Percentiles rank a stretch among this genome's conserved stretches.
Conservation (phyloP, 225 moss, liverwort and hornwort species). For the Bryoerythrophyllum caledonicum region DNA sequence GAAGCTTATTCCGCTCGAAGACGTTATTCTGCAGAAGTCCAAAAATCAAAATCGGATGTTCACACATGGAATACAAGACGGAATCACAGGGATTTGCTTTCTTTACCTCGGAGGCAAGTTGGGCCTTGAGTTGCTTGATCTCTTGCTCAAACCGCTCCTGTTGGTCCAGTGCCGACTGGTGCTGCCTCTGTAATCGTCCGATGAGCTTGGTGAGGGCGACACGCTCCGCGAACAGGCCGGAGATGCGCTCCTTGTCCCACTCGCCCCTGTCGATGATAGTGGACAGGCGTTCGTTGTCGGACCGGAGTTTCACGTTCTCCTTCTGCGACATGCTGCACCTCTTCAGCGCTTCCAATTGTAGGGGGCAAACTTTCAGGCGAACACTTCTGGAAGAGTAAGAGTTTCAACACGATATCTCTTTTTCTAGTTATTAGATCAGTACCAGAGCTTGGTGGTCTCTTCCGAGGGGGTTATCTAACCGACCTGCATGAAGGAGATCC, state of each 20-base stretch:
- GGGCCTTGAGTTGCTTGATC: conserved; percentile 65
- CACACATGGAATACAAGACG: background rate
- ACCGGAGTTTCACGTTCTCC: conserved; percentile 66
- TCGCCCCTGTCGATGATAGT: conserved; percentile 78
- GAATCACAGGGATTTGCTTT: too few relatives aligned
- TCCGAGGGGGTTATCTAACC: too few relatives aligned
- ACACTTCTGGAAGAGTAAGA: too few relatives aligned
- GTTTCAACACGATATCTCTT: too few relatives aligned
- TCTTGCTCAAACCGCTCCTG: conserved; percentile 73
- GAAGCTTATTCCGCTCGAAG: conserved; percentile 83
- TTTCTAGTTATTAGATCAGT: too few relatives aligned
- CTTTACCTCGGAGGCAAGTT: conserved; percentile 62
- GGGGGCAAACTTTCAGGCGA: too few relatives aligned
- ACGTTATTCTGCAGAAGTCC: conserved; percentile 36
- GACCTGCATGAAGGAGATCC: conserved; percentile 87
- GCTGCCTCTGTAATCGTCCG: conserved; percentile 52
- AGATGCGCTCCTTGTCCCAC: too few relatives aligned
- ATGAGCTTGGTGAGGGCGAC: conserved; percentile 77
- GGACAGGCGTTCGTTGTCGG: conserved; percentile 73
- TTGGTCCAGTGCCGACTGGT: conserved; percentile 64
- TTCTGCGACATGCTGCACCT: conserved; percentile 68
- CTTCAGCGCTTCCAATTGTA: conserved; percentile 63
- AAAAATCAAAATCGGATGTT: too few relatives aligned
- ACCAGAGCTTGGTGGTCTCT: too few relatives aligned
- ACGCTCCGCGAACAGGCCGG: conserved; percentile 74